Evolutionary conservation across 441 rosid species (phyloP).

Genomic region (Biscutella auriculata): DNA sequence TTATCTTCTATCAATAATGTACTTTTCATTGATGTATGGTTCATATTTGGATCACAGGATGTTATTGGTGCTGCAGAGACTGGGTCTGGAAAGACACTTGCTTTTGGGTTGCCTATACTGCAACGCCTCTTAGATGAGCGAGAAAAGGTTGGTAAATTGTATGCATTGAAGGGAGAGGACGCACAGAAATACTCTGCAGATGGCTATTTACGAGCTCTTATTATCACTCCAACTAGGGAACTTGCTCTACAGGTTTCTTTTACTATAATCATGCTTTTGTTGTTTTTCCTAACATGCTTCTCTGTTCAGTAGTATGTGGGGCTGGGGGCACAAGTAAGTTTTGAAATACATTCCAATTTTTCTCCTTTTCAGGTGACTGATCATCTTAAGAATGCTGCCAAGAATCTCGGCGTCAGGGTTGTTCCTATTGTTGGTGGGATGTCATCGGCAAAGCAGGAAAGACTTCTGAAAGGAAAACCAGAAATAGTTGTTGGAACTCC

Average conservation of each 20-base stretch:
- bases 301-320: background rate
- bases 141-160: conserved; percentile 47
- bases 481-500: conserved; percentile 91
- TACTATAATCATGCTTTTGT: background rate
- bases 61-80: conserved; percentile 96
- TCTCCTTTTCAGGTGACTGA: conserved; percentile 52
- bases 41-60: conserved; percentile 46
- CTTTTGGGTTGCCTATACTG: conserved; percentile 92
- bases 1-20: background rate
- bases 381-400: conserved; percentile 69
- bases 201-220: conserved; percentile 71
- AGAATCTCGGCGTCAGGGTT: conserved; percentile 49
- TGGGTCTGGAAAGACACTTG: conserved; percentile 97
- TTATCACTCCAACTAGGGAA: conserved; percentile 93
- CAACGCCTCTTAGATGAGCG: conserved; percentile 86
- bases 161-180: conserved; percentile 44
- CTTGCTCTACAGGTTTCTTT: conserved; percentile 75
- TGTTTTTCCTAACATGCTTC: background rate
- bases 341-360: background rate
- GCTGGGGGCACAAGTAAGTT: background rate
- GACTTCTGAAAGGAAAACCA: conserved; percentile 78
- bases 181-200: conserved; percentile 57
- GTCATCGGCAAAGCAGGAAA: conserved; percentile 84
- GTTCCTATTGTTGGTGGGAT: conserved; percentile 96
- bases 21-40: conserved; percentile 5